Evolutionary conservation across 2,329 filamentous ascomycete species (phyloP).

Genomic region (Stenocarpella maydis): DNA sequence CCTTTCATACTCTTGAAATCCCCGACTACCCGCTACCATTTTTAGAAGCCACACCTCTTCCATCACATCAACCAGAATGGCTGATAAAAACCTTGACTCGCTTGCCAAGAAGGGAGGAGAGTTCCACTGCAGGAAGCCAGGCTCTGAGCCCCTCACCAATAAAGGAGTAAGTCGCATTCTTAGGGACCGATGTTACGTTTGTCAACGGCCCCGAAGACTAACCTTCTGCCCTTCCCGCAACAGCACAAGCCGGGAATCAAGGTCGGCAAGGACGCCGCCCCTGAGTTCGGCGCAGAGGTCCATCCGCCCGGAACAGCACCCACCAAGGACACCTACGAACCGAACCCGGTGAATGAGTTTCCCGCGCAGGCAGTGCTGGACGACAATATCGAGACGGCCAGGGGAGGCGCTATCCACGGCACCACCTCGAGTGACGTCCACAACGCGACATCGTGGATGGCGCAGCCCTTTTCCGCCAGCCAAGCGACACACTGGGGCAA

Average conservation of each 20-base stretch:
- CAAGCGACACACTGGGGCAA: too few relatives aligned
- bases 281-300: conserved; percentile 70
- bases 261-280: conserved; percentile 64
- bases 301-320: conserved; percentile 72
- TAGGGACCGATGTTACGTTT: not conserved
- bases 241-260: conserved; percentile 72
- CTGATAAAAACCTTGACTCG: conserved; percentile 58
- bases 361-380: conserved; percentile 49
- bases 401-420: conserved; percentile 50
- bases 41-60: not conserved
- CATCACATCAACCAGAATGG: conserved; percentile 46
- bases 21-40: not conserved
- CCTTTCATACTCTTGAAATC: not conserved
- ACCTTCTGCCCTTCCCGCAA: conserved; percentile 30
- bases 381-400: conserved; percentile 37
- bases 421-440: conserved; percentile 56
- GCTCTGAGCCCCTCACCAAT: conserved; percentile 60
- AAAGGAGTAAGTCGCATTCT: conserved; percentile 57
- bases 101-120: conserved; percentile 64
- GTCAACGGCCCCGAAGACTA: conserved; percentile 15
- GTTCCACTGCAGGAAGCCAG: conserved; percentile 60
- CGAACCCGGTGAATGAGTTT: conserved; percentile 47
- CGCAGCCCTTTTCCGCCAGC: too few relatives aligned
- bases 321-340: conserved; percentile 48
- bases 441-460: too few relatives aligned